phyloP scores from a whole-genome alignment of 2,329 filamentous ascomycete genomes.

The Phoma herbarum region DNA sequence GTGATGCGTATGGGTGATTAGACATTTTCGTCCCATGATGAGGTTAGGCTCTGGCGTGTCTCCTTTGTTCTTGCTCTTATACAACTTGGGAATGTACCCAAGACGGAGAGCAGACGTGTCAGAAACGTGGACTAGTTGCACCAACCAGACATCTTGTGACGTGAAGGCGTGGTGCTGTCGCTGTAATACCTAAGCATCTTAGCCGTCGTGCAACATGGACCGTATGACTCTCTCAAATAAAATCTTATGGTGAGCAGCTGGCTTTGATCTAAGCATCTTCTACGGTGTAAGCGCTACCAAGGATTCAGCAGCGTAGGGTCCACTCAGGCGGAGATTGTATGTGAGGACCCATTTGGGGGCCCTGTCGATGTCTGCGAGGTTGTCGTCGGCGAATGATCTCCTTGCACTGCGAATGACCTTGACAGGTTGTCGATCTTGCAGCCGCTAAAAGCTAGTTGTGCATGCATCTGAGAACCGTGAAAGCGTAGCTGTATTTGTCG shows the following conservation, averaged over 20 bases:
- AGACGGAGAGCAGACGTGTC: not conserved
- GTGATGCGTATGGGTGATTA: not conserved
- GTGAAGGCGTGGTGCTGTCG: not conserved
- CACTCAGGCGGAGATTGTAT: not conserved
- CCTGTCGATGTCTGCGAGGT: not conserved
- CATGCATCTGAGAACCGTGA: not conserved
- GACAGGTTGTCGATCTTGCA: not conserved
- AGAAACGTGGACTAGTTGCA: not conserved
- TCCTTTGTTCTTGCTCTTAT: not conserved
- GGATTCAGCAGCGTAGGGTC: not conserved
- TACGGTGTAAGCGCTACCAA: slow-evolving; percentile 2
- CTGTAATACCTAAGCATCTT: not conserved
- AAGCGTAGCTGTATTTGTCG: not conserved
- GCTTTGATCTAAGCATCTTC: not conserved
- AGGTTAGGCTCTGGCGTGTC: slow-evolving; percentile 1
- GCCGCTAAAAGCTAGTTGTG: not conserved
- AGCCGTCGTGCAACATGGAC: not conserved
- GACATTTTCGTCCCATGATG: not conserved
- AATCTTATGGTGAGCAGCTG: not conserved
- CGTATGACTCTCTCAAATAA: slow-evolving; percentile 1
- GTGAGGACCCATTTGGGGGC: not conserved
- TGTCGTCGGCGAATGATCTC: not conserved
- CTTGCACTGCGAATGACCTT: not conserved
- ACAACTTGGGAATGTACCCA: not conserved
- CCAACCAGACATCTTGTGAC: not conserved